These are phyloP conservation scores for Wickerhamomyces rabaulensis DNA, from an alignment of 805 yeast species.

Conservation along the genomic window DNA sequence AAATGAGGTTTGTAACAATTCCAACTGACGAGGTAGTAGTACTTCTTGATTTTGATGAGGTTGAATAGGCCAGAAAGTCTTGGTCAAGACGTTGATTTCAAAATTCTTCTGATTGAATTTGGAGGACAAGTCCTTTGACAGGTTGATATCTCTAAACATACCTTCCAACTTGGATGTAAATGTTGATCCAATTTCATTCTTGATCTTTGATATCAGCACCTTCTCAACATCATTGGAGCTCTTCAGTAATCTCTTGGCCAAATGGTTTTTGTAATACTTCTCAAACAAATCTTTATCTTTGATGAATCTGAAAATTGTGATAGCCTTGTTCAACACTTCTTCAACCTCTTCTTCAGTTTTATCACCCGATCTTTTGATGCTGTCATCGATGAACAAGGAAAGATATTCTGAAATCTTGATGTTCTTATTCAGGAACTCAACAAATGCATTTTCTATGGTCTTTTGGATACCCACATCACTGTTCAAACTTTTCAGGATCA, in stretches of 20 bases:
- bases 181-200: slow-evolving; percentile 73
- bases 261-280: slow-evolving; percentile 75
- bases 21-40: slow-evolving; percentile 39
- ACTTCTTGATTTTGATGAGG: slow-evolving; percentile 26
- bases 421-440: slow-evolving; percentile 52
- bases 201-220: slow-evolving; percentile 56
- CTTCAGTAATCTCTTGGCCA: slow-evolving; percentile 71
- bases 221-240: slow-evolving; percentile 61
- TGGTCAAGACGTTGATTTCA: slow-evolving; percentile 51
- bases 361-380: slow-evolving; percentile 45
- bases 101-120: slow-evolving; percentile 38
- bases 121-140: slow-evolving; percentile 43
- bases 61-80: slow-evolving; percentile 66
- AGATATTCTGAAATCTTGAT: slow-evolving; percentile 47
- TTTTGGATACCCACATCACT: slow-evolving; percentile 45
- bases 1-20: slow-evolving; percentile 37
- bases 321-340: slow-evolving; percentile 46
- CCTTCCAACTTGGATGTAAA: slow-evolving; percentile 78
- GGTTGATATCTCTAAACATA: slow-evolving; percentile 76
- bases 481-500: slow-evolving; percentile 39
- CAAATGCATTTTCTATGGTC: slow-evolving; percentile 55
- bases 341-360: slow-evolving; percentile 40
- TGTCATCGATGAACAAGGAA: slow-evolving; percentile 54
- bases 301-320: slow-evolving; percentile 59
- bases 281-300: slow-evolving; percentile 85